phyloP scores from a whole-genome alignment of 768 basidiomycete species.

The Pholiota molesta region DNA sequence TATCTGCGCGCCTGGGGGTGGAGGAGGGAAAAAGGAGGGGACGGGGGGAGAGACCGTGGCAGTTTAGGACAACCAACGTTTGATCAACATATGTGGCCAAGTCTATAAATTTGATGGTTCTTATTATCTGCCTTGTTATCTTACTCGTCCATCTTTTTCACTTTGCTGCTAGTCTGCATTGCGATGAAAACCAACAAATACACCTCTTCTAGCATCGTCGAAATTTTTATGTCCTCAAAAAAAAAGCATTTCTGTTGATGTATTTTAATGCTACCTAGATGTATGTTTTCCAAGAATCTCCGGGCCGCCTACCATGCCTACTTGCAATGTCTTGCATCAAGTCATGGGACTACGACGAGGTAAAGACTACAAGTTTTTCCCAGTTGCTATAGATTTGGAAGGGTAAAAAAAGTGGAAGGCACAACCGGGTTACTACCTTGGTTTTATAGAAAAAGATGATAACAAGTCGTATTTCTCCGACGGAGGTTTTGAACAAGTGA shows the following conservation, averaged over 20 bases:
- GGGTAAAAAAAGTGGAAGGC: not conserved
- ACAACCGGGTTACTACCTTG: conserved; percentile 1
- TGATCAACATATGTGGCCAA: conserved; percentile 23
- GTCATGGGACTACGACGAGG: not conserved
- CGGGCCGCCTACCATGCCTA: not conserved
- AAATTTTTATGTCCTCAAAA: too few species aligned
- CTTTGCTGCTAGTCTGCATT: too few species aligned
- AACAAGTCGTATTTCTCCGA: conserved; percentile 1
- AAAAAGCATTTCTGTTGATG: not conserved
- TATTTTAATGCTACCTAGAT: not conserved
- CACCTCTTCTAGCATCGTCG: too few species aligned
- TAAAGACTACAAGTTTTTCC: not conserved
- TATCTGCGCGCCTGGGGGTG: conserved; percentile 18
- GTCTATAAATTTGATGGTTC: not conserved
- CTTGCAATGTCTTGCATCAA: not conserved
- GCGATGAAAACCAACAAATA: too few species aligned
- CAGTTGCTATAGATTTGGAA: conserved; percentile 2
- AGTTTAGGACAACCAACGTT: conserved; percentile 21
- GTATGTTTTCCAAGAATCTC: not conserved
- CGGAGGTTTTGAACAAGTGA: not conserved
- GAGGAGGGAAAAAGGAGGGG: conserved; percentile 10
- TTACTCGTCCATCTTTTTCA: too few species aligned
- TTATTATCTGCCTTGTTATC: not conserved
- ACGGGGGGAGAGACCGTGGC: conserved; percentile 24
- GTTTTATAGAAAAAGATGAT: not conserved